Evolutionary conservation across 202 grass and related monocot species (phyloP).

Genomic region (Schoenoplectus triqueter): DNA sequence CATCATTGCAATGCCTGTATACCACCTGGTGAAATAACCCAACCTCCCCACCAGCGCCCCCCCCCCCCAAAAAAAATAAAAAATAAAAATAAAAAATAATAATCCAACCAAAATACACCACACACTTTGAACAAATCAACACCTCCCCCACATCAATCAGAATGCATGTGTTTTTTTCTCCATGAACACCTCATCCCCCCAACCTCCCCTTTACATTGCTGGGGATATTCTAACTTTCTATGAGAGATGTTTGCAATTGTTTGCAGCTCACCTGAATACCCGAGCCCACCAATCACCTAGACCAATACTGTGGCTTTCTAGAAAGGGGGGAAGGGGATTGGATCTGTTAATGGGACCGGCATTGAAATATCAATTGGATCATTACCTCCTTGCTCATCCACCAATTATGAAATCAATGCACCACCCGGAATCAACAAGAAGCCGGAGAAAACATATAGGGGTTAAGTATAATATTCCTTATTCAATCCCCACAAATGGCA

Average conservation of each 20-base stretch:
- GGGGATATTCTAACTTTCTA: no score
- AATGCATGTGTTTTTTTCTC: neutral
- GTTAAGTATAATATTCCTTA: neutral
- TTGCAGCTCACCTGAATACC: no score
- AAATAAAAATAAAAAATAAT: neutral
- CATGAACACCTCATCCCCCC: neutral
- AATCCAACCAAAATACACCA: neutral
- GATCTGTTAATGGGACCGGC: neutral
- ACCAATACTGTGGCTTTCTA: no score
- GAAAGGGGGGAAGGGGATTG: no score
- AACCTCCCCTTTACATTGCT: no score
- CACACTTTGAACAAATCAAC: neutral
- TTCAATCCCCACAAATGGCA: neutral
- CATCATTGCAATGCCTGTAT: neutral
- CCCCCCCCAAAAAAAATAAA: no score
- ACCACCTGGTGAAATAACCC: neutral
- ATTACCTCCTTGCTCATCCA: neutral
- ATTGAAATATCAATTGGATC: neutral
- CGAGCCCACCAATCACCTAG: no score
- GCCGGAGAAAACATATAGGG: neutral
- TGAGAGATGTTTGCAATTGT: no score
- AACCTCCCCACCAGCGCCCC: neutral
- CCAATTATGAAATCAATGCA: no score
- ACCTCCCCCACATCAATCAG: neutral
- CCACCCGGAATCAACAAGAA: no score